phyloP scores from a whole-genome alignment of 1,284 basidiomycete species.

The Cerrena zonata region DNA sequence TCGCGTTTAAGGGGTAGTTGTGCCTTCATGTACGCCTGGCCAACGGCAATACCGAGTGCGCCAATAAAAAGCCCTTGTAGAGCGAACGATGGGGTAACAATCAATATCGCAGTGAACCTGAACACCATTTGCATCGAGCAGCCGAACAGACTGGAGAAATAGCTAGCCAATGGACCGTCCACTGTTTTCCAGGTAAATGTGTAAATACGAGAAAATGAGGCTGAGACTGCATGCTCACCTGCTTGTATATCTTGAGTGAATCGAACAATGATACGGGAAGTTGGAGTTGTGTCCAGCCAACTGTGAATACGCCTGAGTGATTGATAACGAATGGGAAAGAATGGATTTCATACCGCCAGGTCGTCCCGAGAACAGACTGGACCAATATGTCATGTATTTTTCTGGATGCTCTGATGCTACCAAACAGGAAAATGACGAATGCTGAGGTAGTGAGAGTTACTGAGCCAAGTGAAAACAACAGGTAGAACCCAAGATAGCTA shows the following conservation, averaged over 20 bases:
- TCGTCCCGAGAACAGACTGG: constrained; percentile 47
- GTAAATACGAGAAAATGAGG: constrained; percentile 30
- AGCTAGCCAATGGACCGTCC: constrained; percentile 22
- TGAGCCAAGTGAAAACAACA: constrained; percentile 27
- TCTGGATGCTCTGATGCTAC: constrained; percentile 45
- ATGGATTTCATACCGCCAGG: constrained; percentile 32
- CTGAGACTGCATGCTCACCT: constrained; percentile 14
- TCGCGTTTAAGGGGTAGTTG: constrained; percentile 71
- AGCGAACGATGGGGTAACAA: constrained; percentile 37
- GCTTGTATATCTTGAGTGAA: constrained; percentile 50
- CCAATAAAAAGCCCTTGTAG: constrained; percentile 35
- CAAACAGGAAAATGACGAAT: constrained; percentile 32
- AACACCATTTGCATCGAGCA: constrained; percentile 28
- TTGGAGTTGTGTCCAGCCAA: constrained; percentile 41
- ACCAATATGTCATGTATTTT: constrained; percentile 51
- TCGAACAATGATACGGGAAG: constrained; percentile 46
- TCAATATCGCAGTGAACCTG: constrained; percentile 37
- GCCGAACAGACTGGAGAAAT: constrained; percentile 20
- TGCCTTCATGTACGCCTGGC: constrained; percentile 57
- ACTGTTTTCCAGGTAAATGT: constrained; percentile 17
- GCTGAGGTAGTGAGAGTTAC: constrained; percentile 23
- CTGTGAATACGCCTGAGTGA: neutral
- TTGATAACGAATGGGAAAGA: neutral
- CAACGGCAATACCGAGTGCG: constrained; percentile 38
- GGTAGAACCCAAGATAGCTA: constrained; percentile 40